These are phyloP conservation scores for Barnettozyma hawaiiensis DNA, from an alignment of 1,139 yeast species.

Conservation along the genomic window DNA sequence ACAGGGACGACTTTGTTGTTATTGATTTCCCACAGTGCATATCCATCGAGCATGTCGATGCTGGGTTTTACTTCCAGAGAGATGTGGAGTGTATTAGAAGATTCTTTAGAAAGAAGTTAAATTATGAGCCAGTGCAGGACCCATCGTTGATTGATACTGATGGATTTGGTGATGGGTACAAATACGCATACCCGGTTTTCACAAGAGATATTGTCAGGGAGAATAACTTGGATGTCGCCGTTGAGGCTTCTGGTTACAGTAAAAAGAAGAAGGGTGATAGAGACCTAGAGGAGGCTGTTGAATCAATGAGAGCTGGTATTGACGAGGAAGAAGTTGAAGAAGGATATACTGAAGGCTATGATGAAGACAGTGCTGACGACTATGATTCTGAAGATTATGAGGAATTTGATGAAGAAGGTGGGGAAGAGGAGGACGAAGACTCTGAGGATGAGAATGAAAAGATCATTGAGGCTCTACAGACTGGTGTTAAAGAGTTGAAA, in stretches of 20 bases:
- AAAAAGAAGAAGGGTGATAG: constrained; percentile 59
- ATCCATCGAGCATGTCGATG: constrained; percentile 85
- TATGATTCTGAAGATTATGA: constrained; percentile 30
- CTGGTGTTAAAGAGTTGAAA: constrained; percentile 55
- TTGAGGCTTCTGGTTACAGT: constrained; percentile 87
- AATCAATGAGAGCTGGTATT: constrained; percentile 49
- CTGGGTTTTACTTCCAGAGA: constrained; percentile 79
- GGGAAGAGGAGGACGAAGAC: constrained; percentile 28
- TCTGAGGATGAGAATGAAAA: constrained; percentile 62
- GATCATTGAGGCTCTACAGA: constrained; percentile 60
- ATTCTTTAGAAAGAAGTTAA: constrained; percentile 75
- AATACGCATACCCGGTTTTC: constrained; percentile 75
- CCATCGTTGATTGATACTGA: constrained; percentile 66
- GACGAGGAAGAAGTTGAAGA: constrained; percentile 33
- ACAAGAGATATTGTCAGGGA: constrained; percentile 65
- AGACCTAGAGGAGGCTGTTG: constrained; percentile 72
- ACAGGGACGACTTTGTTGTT: constrained; percentile 68
- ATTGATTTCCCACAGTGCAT: constrained; percentile 99
- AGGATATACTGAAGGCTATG: constrained; percentile 22
- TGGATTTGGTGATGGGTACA: constrained; percentile 76
- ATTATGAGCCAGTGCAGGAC: constrained; percentile 62
- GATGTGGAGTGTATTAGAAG: constrained; percentile 86
- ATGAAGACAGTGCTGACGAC: constrained; percentile 28
- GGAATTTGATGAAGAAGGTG: constrained; percentile 27
- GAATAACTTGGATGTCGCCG: constrained; percentile 70